Evolutionary conservation across 129 eudicot species (phyloP), one percentile per base, ranked within the genome.

Genomic region (Erigeron canadensis): DNA sequence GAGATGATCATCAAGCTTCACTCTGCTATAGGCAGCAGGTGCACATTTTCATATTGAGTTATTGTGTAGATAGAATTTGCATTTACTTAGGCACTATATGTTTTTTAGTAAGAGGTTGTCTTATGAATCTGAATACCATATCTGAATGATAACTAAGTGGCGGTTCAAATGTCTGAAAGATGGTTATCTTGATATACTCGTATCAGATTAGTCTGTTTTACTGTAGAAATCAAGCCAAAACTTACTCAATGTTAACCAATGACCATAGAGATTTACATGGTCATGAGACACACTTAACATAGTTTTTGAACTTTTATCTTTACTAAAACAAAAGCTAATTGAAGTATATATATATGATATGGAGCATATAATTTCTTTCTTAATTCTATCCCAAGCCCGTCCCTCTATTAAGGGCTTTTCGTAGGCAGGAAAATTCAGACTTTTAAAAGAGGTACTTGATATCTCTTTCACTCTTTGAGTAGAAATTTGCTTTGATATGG

Each of bases 11-110:
- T 94, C 79, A 86, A 85, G 80, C 93, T 94, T 59, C 98, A 94
- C 84, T 81, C 90, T n/a, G 84, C 96, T 15, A 85, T 94, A 44
- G 98, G 98, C 7, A 89, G 95, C 93, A 94, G 98, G 98, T 89
- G 3, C 9, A 15, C 12, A 50, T 12, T 9, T 41, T 55, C 0
- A 1, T 59, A 22, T 61, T 23, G 17, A 6, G 17, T 40, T 4
- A 5, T n/a, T 65, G 19, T 42, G 17, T 63, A 13, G 3, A 17
- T 28, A 28, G 3, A 28, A 28, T 28, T 2, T 42, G 9, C 66
- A 2, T 38, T 61, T n/a, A 61, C 66, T n/a, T 61, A 28, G 34
- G 34, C 34, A 1, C 34, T 28, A 28, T 28, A 1, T 28, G 34
- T 28, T 28, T 28, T 28, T 28, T 28, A n/a, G 34, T 3, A 28